phyloP scores from a whole-genome alignment of 306 rosid species.

The Astragalus glycyphyllos region DNA sequence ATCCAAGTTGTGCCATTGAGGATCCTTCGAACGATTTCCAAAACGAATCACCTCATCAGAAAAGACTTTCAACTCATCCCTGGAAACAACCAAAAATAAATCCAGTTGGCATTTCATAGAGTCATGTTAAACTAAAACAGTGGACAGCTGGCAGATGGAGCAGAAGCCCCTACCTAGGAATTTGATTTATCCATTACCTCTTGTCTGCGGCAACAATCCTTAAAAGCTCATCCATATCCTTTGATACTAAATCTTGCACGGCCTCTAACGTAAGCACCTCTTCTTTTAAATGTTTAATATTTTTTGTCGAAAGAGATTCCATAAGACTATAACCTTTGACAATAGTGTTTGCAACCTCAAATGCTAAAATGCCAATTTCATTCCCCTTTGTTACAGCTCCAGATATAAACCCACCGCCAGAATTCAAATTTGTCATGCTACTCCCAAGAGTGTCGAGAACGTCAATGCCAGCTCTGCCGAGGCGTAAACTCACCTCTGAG shows the following conservation, averaged over 20 bases:
- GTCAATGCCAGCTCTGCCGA: conserved; percentile 77
- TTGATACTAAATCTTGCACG: conserved; percentile 75
- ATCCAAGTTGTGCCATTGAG: conserved; percentile 94
- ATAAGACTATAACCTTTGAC: conserved; percentile 77
- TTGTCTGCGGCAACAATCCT: conserved; percentile 76
- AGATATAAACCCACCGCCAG: conserved; percentile 68
- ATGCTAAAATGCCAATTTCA: conserved; percentile 74
- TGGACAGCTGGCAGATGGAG: conserved; percentile 24
- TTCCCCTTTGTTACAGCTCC: conserved; percentile 68
- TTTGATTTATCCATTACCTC: conserved; percentile 55
- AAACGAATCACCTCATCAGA: conserved; percentile 86
- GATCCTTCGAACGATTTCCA: conserved; percentile 87
- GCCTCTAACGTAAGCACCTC: conserved; percentile 69
- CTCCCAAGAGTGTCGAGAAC: conserved; percentile 94
- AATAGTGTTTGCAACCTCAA: conserved; percentile 90
- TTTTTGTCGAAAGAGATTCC: conserved; percentile 71
- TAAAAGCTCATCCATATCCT: conserved; percentile 67
- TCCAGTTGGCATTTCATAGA: conserved; percentile 25
- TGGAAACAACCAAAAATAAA: conserved; percentile 46
- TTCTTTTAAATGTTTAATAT: conserved; percentile 67
- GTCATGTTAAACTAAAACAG: background rate
- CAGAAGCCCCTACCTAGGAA: conserved; percentile 28
- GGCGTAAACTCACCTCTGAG: conserved; percentile 77
- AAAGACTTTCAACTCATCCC: conserved; percentile 81
- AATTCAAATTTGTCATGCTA: conserved; percentile 79